Evolutionary conservation across 345 rosid species (phyloP).

Genomic region (Bretschneidera sinensis): DNA sequence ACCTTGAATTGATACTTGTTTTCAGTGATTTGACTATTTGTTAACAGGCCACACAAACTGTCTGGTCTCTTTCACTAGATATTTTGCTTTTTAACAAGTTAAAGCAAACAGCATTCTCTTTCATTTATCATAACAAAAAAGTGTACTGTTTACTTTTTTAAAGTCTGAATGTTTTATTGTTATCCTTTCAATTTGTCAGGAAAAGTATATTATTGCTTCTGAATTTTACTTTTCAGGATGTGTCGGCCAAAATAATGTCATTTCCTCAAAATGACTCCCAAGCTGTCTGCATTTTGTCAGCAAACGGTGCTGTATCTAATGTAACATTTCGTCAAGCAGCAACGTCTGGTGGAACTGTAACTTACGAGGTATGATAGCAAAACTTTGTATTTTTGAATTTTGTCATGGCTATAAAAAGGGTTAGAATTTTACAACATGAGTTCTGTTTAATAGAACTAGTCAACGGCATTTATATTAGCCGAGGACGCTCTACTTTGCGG

Average conservation of each 20-base stretch:
- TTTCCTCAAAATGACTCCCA: conserved; percentile 39
- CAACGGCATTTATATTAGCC: too few species aligned
- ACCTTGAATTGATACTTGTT: too few species aligned
- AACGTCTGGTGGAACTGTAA: conserved; percentile 46
- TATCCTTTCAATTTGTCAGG: neutral
- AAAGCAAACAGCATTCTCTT: neutral
- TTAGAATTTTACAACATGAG: neutral
- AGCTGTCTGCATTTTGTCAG: conserved; percentile 40
- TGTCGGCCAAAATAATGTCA: conserved; percentile 34
- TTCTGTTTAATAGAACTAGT: neutral
- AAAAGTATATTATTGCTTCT: neutral
- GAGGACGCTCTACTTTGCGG: too few species aligned
- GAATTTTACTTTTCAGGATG: conserved; percentile 25
- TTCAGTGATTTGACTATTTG: too few species aligned
- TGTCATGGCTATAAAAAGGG: neutral
- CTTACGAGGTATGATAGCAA: too few species aligned
- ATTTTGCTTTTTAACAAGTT: neutral
- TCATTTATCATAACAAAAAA: neutral
- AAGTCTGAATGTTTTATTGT: neutral
- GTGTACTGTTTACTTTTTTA: neutral
- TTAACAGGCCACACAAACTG: too few species aligned
- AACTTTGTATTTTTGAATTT: neutral
- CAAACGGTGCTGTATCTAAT: conserved; percentile 45
- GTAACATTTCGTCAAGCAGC: conserved; percentile 43
- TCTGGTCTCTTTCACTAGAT: too few species aligned